Evolutionary conservation across 257 asterid genomes (phyloP).

Genomic region (Oldenlandia corymbosa): DNA sequence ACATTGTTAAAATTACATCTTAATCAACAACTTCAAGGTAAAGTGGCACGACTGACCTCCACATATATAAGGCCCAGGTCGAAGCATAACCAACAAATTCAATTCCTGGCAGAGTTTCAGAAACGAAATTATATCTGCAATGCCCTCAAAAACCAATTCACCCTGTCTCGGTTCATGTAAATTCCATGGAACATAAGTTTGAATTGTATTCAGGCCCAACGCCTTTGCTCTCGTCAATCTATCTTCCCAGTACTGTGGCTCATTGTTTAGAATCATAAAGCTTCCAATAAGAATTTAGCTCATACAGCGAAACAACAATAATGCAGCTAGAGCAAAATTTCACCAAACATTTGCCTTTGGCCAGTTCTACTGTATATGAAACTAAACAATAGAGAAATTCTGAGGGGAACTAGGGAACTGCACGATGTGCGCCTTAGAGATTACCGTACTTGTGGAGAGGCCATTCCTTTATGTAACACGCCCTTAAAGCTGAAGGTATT

Average conservation of each 20-base stretch:
- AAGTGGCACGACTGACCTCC: slow-evolving; percentile 55
- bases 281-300: slow-evolving; percentile 8
- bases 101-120: slow-evolving; percentile 73
- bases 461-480: too few species aligned
- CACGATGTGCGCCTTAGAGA: too few species aligned
- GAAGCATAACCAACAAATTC: slow-evolving; percentile 87
- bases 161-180: slow-evolving; percentile 83
- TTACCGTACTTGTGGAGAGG: too few species aligned
- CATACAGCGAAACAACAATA: slow-evolving; percentile 4
- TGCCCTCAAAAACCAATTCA: slow-evolving; percentile 60
- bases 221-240: slow-evolving; percentile 92
- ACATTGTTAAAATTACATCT: neutral
- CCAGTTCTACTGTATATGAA: neutral
- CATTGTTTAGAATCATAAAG: slow-evolving; percentile 18
- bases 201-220: slow-evolving; percentile 88
- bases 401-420: too few species aligned
- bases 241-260: slow-evolving; percentile 86
- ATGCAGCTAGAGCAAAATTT: neutral
- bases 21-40: neutral
- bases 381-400: too few species aligned
- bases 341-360: neutral
- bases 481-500: too few species aligned
- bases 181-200: slow-evolving; percentile 95
- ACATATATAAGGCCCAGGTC: slow-evolving; percentile 95
- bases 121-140: slow-evolving; percentile 75